A percentile compares a stretch with the other conserved stretches of the same genome.
Evolutionary conservation across 495 filamentous ascomycete genomes (phyloP).

Genomic region (Aspergillus hancockii): DNA sequence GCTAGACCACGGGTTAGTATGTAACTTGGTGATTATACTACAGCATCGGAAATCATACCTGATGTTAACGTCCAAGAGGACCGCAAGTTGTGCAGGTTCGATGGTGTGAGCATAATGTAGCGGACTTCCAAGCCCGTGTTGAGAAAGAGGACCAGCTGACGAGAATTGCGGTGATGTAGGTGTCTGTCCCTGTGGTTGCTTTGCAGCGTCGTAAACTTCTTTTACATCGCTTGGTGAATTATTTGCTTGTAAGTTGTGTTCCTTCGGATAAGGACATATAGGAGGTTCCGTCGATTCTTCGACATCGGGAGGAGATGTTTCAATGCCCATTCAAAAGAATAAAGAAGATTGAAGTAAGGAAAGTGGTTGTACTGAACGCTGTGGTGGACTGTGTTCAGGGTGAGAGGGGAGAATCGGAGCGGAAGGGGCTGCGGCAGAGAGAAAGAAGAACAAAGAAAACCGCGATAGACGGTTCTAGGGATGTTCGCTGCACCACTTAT

Average conservation of each 20-base stretch:
- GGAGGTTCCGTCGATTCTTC: conserved; percentile 48
- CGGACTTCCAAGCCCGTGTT: not conserved
- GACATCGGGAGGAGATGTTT: conserved; percentile 38
- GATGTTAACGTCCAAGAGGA: conserved; percentile 30
- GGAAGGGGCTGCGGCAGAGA: not conserved
- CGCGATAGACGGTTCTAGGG: not conserved
- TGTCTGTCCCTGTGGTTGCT: conserved; percentile 2
- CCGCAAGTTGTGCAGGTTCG: conserved; percentile 27
- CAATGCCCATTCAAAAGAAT: conserved; percentile 46
- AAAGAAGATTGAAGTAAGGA: conserved; percentile 9
- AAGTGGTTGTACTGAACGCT: not conserved
- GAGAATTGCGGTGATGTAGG: conserved; percentile 1
- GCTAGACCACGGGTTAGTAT: conserved; percentile 15
- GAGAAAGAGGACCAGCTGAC: conserved; percentile 2
- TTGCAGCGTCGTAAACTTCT: conserved; percentile 11
- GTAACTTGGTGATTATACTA: not conserved
- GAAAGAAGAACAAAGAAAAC: not conserved
- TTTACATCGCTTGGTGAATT: conserved; percentile 22
- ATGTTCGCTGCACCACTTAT: not conserved
- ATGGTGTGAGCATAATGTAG: conserved; percentile 30
- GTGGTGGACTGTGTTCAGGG: not conserved
- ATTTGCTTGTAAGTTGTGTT: conserved; percentile 24
- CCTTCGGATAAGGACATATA: conserved; percentile 40
- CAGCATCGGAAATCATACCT: conserved; percentile 21
- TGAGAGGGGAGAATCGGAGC: conserved; percentile 1